Conservation (phyloP, 805 yeast species). For the Suhomyces sp. region DNA sequence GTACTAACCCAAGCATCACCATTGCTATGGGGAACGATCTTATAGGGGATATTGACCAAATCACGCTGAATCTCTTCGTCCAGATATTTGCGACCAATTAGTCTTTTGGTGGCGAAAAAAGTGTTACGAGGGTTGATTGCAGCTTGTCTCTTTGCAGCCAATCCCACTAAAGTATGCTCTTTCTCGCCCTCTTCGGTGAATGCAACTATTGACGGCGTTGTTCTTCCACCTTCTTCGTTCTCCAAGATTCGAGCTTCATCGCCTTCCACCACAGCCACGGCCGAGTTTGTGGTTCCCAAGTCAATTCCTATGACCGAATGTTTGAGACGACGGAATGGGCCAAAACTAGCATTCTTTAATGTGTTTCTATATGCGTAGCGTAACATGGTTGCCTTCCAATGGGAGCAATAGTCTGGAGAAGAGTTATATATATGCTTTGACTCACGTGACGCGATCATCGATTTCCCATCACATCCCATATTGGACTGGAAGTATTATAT, state of each 20-base stretch:
- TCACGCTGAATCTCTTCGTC: slow-evolving; percentile 73
- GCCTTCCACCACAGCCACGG: slow-evolving; percentile 73
- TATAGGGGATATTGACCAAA: slow-evolving; percentile 58
- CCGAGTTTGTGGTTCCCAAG: slow-evolving; percentile 83
- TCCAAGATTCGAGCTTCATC: slow-evolving; percentile 64
- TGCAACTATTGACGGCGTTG: slow-evolving; percentile 80
- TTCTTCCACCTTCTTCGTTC: slow-evolving; percentile 74
- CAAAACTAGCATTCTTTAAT: neutral
- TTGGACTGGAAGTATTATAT: neutral
- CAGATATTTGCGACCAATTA: slow-evolving; percentile 68
- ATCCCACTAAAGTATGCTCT: slow-evolving; percentile 48
- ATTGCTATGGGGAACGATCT: slow-evolving; percentile 54
- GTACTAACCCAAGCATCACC: slow-evolving; percentile 70
- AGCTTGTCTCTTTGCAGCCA: slow-evolving; percentile 75
- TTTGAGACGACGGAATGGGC: neutral
- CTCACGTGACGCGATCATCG: neutral
- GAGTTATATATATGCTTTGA: neutral
- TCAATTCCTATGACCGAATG: slow-evolving; percentile 69
- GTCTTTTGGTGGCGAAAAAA: slow-evolving; percentile 76
- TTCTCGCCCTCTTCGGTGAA: slow-evolving; percentile 35
- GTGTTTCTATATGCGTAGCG: neutral
- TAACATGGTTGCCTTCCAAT: neutral
- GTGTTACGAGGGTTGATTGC: slow-evolving; percentile 73
- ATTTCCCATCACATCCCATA: neutral
- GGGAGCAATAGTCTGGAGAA: neutral